Percentiles rank a stretch among this genome's conserved stretches.
Evolutionary conservation across 1,284 basidiomycete genomes (phyloP).

Genomic region (Leccinum subrobustum): DNA sequence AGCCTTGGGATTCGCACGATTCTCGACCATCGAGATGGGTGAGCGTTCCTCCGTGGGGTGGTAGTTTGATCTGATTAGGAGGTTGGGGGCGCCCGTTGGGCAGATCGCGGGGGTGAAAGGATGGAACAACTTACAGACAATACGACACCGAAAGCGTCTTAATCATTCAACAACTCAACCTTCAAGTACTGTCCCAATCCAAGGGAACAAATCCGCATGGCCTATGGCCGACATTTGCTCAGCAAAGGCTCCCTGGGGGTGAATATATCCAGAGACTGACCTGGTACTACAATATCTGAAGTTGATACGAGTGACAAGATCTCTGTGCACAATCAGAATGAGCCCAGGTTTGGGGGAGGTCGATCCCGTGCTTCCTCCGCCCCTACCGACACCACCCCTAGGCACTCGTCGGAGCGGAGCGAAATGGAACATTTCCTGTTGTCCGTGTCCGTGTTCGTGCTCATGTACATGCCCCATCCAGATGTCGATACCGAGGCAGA

Average conservation of each 20-base stretch:
- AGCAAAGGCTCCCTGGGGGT: not conserved
- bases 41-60: constrained; percentile 54
- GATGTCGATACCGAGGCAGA: too few relatives aligned
- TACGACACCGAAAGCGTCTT: constrained; percentile 67
- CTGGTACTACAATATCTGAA: constrained; percentile 81
- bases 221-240: constrained; percentile 40
- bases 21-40: constrained; percentile 47
- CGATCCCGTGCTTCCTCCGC: too few relatives aligned
- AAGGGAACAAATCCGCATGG: constrained; percentile 65
- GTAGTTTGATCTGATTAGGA: constrained; percentile 45
- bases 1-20: constrained; percentile 36
- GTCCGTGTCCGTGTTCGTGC: too few relatives aligned
- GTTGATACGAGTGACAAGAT: constrained; percentile 82
- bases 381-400: too few relatives aligned
- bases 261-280: constrained; percentile 35
- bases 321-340: constrained; percentile 43
- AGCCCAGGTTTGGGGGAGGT: not conserved
- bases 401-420: too few relatives aligned
- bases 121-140: constrained; percentile 60
- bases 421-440: too few relatives aligned
- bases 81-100: constrained; percentile 28
- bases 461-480: too few relatives aligned
- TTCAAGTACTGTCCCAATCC: constrained; percentile 75
- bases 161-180: constrained; percentile 58
- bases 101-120: not conserved